A percentile compares a stretch with the other conserved stretches of the same genome.
phyloP scores from a whole-genome alignment of 2,329 filamentous ascomycete species.

The Calonectria pteridis region DNA sequence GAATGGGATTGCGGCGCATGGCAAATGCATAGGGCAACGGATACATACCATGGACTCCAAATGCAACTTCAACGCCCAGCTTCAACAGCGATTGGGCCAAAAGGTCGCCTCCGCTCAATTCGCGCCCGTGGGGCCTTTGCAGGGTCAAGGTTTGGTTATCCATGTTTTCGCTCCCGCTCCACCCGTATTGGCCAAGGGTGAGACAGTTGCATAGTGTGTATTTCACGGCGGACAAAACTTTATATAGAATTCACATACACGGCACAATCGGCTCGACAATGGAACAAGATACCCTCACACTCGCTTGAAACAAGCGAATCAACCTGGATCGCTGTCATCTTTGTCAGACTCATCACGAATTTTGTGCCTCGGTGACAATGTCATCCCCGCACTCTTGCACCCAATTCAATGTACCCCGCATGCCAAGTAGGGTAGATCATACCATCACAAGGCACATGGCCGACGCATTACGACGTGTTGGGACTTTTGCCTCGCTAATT shows the following conservation, averaged over 20 bases:
- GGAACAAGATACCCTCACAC: too few relatives aligned
- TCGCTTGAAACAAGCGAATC: neutral
- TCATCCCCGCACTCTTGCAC: neutral
- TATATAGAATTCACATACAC: neutral
- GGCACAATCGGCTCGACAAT: neutral
- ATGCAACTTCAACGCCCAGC: conserved; percentile 2
- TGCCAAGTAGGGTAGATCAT: neutral
- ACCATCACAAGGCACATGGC: neutral
- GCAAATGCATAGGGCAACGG: neutral
- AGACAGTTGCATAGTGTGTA: neutral
- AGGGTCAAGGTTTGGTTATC: neutral
- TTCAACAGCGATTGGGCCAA: neutral
- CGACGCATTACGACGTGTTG: neutral
- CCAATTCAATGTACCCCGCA: neutral
- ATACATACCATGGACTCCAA: conserved; percentile 3
- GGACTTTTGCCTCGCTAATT: neutral
- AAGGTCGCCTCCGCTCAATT: neutral
- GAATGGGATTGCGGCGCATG: neutral
- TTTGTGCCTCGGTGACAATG: neutral
- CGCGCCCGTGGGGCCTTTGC: conserved; percentile 2
- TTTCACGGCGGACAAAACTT: neutral
- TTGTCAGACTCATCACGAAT: neutral
- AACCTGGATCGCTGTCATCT: neutral
- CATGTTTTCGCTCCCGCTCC: neutral
- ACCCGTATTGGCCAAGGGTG: neutral